Conservation (phyloP, 208 protist species). For the Trypanosoma brucei region DNA sequence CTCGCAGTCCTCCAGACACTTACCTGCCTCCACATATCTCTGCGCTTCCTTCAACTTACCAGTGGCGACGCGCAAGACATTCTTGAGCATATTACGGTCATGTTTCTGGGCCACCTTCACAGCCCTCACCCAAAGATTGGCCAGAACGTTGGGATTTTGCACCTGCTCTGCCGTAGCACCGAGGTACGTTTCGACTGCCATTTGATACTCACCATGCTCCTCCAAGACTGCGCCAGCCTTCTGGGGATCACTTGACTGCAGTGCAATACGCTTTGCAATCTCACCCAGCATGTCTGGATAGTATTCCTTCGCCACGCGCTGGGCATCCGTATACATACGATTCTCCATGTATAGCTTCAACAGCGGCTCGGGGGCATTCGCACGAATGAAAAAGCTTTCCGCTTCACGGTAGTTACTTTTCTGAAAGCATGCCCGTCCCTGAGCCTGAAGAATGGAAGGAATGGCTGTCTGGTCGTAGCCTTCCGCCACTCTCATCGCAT, state of each 20-base stretch:
- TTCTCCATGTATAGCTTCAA: conserved; percentile 94
- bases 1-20: conserved; percentile 88
- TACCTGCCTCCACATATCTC: conserved; percentile 84
- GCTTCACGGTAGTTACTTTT: conserved; percentile 88
- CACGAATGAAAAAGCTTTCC: conserved; percentile 89
- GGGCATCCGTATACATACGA: conserved; percentile 90
- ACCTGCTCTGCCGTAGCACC: conserved; percentile 64
- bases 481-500: conserved; percentile 96
- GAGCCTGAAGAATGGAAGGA: conserved; percentile 82
- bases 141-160: conserved; percentile 57
- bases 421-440: conserved; percentile 86
- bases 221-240: conserved; percentile 87
- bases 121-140: conserved; percentile 90
- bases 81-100: conserved; percentile 69
- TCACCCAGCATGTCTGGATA: conserved; percentile 81
- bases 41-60: conserved; percentile 78
- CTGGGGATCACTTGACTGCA: conserved; percentile 84
- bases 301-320: conserved; percentile 89
- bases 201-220: conserved; percentile 90
- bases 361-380: conserved; percentile 89
- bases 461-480: conserved; percentile 86
- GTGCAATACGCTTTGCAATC: conserved; percentile 79
- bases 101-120: conserved; percentile 94
- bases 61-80: conserved; percentile 67
- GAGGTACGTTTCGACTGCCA: conserved; percentile 95